Evolutionary conservation across 108 stramenopile genomes (phyloP).

Genomic region (Cyclostephanos tholiformis): DNA sequence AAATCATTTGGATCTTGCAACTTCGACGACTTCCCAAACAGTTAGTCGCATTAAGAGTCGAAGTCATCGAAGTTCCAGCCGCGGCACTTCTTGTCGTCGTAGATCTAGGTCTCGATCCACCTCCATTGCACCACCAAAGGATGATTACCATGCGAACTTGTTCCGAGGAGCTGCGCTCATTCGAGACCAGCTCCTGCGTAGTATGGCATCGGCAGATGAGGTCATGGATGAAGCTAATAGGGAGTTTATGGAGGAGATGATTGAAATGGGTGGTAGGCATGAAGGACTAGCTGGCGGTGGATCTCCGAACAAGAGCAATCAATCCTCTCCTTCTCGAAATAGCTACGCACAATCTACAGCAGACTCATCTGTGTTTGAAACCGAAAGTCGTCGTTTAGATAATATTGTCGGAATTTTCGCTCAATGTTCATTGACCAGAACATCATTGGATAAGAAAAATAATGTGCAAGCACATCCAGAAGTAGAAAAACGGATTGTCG

Average conservation of each 20-base stretch:
- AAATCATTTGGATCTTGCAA: not conserved
- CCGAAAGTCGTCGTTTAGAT: conserved; percentile 46
- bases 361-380: conserved; percentile 28
- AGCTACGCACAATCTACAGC: conserved; percentile 9
- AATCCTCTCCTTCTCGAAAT: conserved; percentile 11
- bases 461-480: not conserved
- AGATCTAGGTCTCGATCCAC: conserved; percentile 22
- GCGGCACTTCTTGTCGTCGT: conserved; percentile 13
- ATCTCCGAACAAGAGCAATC: not conserved
- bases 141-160: conserved; percentile 28
- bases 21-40: not conserved
- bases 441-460: not conserved
- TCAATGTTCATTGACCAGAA: not conserved
- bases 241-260: conserved; percentile 26
- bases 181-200: conserved; percentile 38
- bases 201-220: conserved; percentile 40
- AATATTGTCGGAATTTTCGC: conserved; percentile 28
- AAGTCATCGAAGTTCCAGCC: conserved; percentile 16
- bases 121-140: conserved; percentile 18
- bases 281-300: not conserved
- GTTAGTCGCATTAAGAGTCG: conserved; percentile 19
- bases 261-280: not conserved
- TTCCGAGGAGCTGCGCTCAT: conserved; percentile 49
- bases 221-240: conserved; percentile 31
- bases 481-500: not conserved